These are phyloP conservation scores for Pelargonium citronellum DNA, from an alignment of 441 rosid genomes.

Conservation along the genomic window DNA sequence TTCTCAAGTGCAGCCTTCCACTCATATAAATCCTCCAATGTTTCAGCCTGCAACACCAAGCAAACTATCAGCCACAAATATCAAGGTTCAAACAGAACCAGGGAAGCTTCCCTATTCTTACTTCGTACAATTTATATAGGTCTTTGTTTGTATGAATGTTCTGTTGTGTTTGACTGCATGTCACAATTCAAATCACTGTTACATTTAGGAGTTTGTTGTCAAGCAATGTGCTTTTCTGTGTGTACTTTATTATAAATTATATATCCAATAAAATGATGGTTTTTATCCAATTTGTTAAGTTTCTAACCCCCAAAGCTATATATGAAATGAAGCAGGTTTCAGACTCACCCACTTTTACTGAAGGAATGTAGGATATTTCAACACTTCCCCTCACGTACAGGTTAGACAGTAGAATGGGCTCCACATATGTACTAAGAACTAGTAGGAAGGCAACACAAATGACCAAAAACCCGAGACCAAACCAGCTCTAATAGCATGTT, in stretches of 20 bases:
- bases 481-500: not conserved
- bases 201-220: not conserved
- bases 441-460: not conserved
- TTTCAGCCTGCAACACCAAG: constrained; percentile 69
- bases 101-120: constrained; percentile 7
- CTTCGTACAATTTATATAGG: no score
- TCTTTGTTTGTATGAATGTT: no score
- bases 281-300: not conserved
- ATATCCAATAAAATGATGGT: not conserved
- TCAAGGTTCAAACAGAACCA: constrained; percentile 8
- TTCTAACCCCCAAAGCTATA: not conserved
- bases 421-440: not conserved
- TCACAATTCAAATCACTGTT: not conserved
- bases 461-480: not conserved
- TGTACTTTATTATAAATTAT: no score
- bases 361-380: not conserved
- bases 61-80: constrained; percentile 16
- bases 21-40: constrained; percentile 76
- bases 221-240: not conserved
- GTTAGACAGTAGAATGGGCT: not conserved
- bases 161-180: not conserved
- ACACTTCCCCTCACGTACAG: not conserved
- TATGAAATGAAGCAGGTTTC: not conserved
- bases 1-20: constrained; percentile 92
- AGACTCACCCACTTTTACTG: not conserved